These are phyloP conservation scores for Pleurotus citrinopileatus DNA, from an alignment of 768 basidiomycete genomes.

Conservation along the genomic window DNA sequence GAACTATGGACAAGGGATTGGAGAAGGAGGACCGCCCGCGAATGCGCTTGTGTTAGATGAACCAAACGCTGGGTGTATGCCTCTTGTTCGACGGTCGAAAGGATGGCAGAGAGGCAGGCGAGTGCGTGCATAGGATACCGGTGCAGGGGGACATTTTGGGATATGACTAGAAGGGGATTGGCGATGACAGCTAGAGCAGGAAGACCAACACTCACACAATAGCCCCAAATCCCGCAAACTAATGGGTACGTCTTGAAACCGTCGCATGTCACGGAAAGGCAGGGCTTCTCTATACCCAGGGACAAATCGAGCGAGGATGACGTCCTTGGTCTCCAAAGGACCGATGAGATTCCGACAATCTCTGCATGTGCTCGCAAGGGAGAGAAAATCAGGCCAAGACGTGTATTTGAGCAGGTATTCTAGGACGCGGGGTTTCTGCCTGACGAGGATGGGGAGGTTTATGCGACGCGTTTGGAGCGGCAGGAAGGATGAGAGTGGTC, in stretches of 20 bases:
- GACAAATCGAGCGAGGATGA: slow-evolving; percentile 48
- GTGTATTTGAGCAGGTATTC: slow-evolving; percentile 27
- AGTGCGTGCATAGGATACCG: slow-evolving; percentile 71
- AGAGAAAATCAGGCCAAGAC: slow-evolving; percentile 36
- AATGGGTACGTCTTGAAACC: slow-evolving; percentile 46
- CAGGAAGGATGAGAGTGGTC: slow-evolving; percentile 16
- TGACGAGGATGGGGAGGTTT: slow-evolving; percentile 9
- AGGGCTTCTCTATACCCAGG: slow-evolving; percentile 52
- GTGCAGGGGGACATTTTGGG: slow-evolving; percentile 62
- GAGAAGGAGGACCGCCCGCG: slow-evolving; percentile 70
- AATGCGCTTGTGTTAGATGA: slow-evolving; percentile 58
- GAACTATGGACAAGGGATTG: slow-evolving; percentile 73
- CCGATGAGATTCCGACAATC: slow-evolving; percentile 28
- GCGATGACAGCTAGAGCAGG: slow-evolving; percentile 10
- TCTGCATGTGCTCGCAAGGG: slow-evolving; percentile 37
- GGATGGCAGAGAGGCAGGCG: slow-evolving; percentile 39
- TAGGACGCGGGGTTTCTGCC: slow-evolving; percentile 20
- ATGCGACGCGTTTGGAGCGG: neutral
- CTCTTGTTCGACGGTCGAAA: slow-evolving; percentile 30
- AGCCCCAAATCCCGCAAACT: slow-evolving; percentile 59
- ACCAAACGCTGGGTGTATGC: slow-evolving; percentile 35
- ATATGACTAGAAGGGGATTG: slow-evolving; percentile 46
- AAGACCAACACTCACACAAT: slow-evolving; percentile 48
- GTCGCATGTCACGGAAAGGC: slow-evolving; percentile 33
- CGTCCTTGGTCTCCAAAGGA: slow-evolving; percentile 27